These are phyloP conservation scores for Nyctanthes arbortristis DNA, from an alignment of 257 asterid genomes.

Conservation along the genomic window DNA sequence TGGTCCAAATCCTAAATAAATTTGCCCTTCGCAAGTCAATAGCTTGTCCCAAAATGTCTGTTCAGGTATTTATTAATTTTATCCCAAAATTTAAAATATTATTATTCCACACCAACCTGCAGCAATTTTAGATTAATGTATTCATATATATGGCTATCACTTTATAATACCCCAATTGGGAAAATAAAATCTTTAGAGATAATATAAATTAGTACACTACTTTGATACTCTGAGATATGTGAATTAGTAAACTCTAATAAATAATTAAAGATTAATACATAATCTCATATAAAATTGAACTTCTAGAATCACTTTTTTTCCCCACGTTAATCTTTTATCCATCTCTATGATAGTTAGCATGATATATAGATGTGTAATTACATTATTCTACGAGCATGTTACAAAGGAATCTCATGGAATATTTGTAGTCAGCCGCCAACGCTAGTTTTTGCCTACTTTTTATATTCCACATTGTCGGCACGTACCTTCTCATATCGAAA, in stretches of 20 bases:
- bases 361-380: no score
- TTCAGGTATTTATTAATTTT: background rate
- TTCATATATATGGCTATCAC: background rate
- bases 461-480: no score
- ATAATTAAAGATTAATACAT: background rate
- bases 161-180: background rate
- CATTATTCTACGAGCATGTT: background rate
- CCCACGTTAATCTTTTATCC: no score
- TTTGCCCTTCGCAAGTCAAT: slow-evolving; percentile 34
- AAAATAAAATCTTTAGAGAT: background rate
- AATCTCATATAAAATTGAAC: background rate
- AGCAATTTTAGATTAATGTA: slow-evolving; percentile 4
- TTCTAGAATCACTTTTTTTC: background rate
- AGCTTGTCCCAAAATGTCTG: slow-evolving; percentile 18
- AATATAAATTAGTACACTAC: background rate
- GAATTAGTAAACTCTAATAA: background rate
- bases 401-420: no score
- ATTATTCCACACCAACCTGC: slow-evolving; percentile 28
- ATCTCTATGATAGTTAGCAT: background rate
- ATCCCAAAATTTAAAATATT: background rate
- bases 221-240: background rate
- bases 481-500: no score
- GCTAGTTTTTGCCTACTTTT: no score
- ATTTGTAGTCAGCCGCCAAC: no score
- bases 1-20: slow-evolving; percentile 24